phyloP scores from a whole-genome alignment of 768 basidiomycete genomes.

The Hericium erinaceus region DNA sequence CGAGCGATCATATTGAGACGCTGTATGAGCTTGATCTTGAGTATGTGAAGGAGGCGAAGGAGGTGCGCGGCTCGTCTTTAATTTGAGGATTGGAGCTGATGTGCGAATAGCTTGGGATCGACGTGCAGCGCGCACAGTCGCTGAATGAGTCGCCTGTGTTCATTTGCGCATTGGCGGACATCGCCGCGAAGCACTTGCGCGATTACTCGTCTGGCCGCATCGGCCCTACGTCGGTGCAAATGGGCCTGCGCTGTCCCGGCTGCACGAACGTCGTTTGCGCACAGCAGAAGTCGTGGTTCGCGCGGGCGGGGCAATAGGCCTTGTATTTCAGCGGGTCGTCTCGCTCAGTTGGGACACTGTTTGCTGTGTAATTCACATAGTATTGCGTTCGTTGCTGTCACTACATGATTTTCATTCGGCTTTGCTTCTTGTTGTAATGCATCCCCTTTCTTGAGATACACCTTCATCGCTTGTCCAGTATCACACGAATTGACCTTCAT shows the following conservation, averaged over 20 bases:
- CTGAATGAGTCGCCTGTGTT: constrained; percentile 95
- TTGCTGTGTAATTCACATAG: no score
- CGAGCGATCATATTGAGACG: constrained; percentile 98
- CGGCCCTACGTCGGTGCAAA: constrained; percentile 66
- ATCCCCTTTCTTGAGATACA: no score
- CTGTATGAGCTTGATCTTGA: constrained; percentile 94
- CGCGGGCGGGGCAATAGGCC: constrained; percentile 46
- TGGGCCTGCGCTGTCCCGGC: constrained; percentile 85
- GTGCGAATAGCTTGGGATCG: constrained; percentile 68
- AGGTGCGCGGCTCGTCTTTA: constrained; percentile 43
- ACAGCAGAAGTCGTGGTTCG: constrained; percentile 85
- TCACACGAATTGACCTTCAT: no score
- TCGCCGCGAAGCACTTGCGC: constrained; percentile 70
- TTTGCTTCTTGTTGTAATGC: no score
- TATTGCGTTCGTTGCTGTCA: no score
- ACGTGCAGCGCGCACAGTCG: constrained; percentile 81
- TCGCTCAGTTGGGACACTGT: no score
- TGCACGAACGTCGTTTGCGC: constrained; percentile 87
- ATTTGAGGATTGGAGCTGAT: neutral
- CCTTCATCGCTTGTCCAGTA: no score
- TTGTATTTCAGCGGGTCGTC: neutral
- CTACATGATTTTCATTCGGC: no score
- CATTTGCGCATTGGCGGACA: constrained; percentile 89
- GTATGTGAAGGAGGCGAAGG: constrained; percentile 81
- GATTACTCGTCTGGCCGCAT: constrained; percentile 43